Evolutionary conservation across 2,329 filamentous ascomycete species (phyloP).

Genomic region (Sporothrix humicola): DNA sequence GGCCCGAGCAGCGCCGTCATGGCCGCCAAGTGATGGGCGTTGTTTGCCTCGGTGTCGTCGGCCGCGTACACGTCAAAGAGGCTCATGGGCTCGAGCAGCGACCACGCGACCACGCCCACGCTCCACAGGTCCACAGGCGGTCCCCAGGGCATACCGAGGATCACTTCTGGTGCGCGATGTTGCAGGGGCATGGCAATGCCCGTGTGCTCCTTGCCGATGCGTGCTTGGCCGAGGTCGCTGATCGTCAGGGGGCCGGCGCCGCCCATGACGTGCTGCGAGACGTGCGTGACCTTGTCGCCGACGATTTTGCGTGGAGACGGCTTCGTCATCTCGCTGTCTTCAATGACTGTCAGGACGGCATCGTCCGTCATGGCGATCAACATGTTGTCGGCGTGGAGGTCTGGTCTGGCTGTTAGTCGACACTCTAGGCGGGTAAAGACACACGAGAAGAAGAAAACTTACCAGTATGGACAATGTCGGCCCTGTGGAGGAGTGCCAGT

Average conservation of each 20-base stretch:
- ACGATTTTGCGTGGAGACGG: slow-evolving; percentile 39
- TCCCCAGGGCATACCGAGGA: neutral
- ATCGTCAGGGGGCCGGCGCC: slow-evolving; percentile 44
- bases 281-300: slow-evolving; percentile 39
- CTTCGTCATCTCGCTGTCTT: slow-evolving; percentile 43
- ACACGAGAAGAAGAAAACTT: slow-evolving; percentile 40
- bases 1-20: slow-evolving; percentile 43
- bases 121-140: neutral
- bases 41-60: slow-evolving; percentile 39
- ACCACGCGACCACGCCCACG: slow-evolving; percentile 4
- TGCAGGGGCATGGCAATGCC: neutral
- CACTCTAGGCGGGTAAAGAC: neutral
- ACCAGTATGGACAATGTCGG: slow-evolving; percentile 43
- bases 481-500: slow-evolving; percentile 41
- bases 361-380: slow-evolving; percentile 45
- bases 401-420: slow-evolving; percentile 37
- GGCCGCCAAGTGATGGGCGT: slow-evolving; percentile 42
- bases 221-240: slow-evolving; percentile 48
- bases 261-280: slow-evolving; percentile 45
- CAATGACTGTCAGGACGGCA: slow-evolving; percentile 43
- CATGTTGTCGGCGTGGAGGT: slow-evolving; percentile 48
- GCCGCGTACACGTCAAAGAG: slow-evolving; percentile 2
- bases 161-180: neutral
- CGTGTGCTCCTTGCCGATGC: slow-evolving; percentile 40
- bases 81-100: neutral